Evolutionary conservation across 805 yeast genomes (phyloP).

Genomic region (Schwanniomyces pseudopolymorphus): DNA sequence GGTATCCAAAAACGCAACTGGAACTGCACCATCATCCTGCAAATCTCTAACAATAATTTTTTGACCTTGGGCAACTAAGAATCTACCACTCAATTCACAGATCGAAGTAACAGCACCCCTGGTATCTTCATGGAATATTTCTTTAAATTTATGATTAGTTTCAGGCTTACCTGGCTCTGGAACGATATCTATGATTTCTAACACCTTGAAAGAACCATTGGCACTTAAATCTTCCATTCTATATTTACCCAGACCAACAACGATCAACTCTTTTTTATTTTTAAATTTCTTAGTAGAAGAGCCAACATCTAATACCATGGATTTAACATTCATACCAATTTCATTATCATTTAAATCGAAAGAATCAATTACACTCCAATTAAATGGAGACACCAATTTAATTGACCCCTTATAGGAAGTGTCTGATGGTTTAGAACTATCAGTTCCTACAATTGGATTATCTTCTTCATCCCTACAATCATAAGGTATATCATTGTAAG

Average conservation of each 20-base stretch:
- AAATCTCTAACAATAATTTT: conserved; percentile 75
- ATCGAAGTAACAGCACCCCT: conserved; percentile 82
- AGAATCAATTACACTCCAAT: conserved; percentile 76
- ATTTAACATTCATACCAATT: conserved; percentile 54
- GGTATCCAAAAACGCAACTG: conserved; percentile 92
- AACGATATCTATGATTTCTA: conserved; percentile 75
- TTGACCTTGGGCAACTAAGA: conserved; percentile 85
- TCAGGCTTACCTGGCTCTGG: conserved; percentile 90
- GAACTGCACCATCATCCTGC: conserved; percentile 84
- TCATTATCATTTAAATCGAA: conserved; percentile 68
- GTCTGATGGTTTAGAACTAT: conserved; percentile 54
- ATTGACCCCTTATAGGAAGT: conserved; percentile 58
- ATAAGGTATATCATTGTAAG: conserved; percentile 58
- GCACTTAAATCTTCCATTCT: conserved; percentile 81
- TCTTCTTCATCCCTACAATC: conserved; percentile 75
- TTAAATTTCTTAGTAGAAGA: conserved; percentile 42
- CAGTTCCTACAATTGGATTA: conserved; percentile 55
- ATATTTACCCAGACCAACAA: conserved; percentile 74
- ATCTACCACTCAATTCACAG: conserved; percentile 78
- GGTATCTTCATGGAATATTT: conserved; percentile 67
- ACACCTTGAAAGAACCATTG: conserved; percentile 72
- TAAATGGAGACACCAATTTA: conserved; percentile 66
- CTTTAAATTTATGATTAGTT: conserved; percentile 73
- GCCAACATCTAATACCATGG: conserved; percentile 51
- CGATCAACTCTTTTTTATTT: conserved; percentile 62